A percentile compares a stretch with the other conserved stretches of the same genome.
phyloP scores from a whole-genome alignment of 345 rosid species.

The Melaleuca quinquenervia region DNA sequence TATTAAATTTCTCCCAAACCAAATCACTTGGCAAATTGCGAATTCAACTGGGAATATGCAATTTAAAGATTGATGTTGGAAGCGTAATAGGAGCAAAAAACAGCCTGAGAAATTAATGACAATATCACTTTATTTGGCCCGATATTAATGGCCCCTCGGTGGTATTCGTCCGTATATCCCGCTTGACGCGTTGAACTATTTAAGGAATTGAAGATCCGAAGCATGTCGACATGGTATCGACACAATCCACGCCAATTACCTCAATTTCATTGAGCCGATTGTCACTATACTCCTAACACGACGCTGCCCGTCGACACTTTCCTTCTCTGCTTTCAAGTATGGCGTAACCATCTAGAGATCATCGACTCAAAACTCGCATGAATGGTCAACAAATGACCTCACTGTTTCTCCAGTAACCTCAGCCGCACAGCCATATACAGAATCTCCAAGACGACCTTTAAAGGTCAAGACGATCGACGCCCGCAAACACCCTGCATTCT shows the following conservation, averaged over 20 bases:
- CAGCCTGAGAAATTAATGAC: not conserved
- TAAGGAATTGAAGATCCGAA: not conserved
- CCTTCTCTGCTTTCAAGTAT: not conserved
- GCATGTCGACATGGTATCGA: not conserved
- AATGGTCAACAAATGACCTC: not conserved
- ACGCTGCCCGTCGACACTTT: constrained; percentile 6
- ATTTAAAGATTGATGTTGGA: not conserved
- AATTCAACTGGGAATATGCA: too few species aligned
- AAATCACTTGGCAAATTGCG: too few species aligned
- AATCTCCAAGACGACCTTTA: not conserved
- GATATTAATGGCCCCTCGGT: not conserved
- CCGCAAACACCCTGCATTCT: not conserved
- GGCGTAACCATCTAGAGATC: too few species aligned
- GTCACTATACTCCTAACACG: not conserved
- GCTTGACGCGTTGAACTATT: not conserved
- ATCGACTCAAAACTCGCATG: too few species aligned
- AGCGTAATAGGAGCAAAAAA: not conserved
- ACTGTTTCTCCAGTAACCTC: not conserved
- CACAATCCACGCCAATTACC: not conserved
- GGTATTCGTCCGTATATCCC: not conserved
- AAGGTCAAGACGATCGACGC: not conserved
- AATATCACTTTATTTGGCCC: not conserved
- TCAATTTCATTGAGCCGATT: not conserved
- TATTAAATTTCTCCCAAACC: too few species aligned
- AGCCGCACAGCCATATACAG: not conserved